phyloP scores from a whole-genome alignment of 192 early-diverging fungal genomes.

The Coemansia sp. region DNA sequence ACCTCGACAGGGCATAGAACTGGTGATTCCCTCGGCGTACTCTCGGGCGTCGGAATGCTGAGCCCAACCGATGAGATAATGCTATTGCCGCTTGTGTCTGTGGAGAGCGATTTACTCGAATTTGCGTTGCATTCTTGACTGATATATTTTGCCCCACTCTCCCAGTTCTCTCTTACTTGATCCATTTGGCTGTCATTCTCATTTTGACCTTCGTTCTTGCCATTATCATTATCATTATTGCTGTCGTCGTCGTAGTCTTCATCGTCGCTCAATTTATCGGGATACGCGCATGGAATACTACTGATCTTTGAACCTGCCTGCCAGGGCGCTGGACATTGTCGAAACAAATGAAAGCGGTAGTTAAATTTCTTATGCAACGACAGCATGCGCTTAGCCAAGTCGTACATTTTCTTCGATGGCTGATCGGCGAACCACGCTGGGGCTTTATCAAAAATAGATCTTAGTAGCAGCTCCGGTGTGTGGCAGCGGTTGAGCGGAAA shows the following conservation, averaged over 20 bases:
- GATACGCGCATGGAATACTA: too few species aligned
- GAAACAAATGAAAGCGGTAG: slow-evolving; percentile 42
- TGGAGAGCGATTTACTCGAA: too few species aligned
- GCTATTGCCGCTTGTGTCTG: slow-evolving; percentile 2
- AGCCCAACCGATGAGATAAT: neutral
- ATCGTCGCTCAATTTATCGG: neutral
- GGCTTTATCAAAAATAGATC: slow-evolving; percentile 12
- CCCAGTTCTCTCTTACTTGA: too few species aligned
- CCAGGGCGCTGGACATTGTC: slow-evolving; percentile 51
- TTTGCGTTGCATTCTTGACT: too few species aligned
- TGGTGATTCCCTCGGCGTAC: neutral
- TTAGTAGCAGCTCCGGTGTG: slow-evolving; percentile 7
- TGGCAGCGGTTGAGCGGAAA: slow-evolving; percentile 20
- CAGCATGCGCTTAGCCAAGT: slow-evolving; percentile 43
- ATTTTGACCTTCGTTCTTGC: neutral
- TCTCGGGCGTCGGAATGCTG: neutral
- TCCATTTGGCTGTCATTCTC: neutral
- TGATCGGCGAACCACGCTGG: slow-evolving; percentile 2
- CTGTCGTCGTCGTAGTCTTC: neutral
- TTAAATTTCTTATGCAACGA: slow-evolving; percentile 40
- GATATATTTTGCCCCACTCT: too few species aligned
- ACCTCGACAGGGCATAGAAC: too few species aligned
- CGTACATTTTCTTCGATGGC: slow-evolving; percentile 17
- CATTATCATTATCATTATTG: neutral
- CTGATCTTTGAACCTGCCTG: too few species aligned